Conservation (phyloP, 1,284 basidiomycete genomes). For the Trichosporon sp. region DNA sequence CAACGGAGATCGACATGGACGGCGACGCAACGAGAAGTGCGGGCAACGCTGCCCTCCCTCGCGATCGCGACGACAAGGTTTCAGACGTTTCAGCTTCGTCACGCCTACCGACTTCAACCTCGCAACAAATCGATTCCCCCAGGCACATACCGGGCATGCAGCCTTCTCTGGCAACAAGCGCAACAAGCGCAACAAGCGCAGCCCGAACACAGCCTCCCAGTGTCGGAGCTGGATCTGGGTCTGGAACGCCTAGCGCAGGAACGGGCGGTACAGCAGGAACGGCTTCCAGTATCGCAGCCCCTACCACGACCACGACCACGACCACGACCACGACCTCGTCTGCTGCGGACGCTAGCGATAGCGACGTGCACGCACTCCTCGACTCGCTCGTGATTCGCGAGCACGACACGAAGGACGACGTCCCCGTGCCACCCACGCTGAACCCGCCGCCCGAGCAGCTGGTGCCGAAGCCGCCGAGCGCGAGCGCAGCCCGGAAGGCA, state of each 20-base stretch:
- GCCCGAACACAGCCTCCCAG: neutral
- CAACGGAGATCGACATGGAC: neutral
- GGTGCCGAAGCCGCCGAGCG: neutral
- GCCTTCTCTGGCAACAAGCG: neutral
- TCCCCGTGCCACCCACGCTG: neutral
- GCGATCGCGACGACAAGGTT: neutral
- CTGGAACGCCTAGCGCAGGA: too few relatives aligned
- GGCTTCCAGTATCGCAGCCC: too few relatives aligned
- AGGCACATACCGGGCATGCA: neutral
- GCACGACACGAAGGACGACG: neutral
- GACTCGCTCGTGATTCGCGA: neutral
- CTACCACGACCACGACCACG: neutral
- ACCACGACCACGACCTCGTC: neutral
- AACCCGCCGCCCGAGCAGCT: neutral
- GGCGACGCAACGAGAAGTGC: neutral
- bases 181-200: neutral
- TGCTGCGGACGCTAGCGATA: neutral
- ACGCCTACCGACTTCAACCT: neutral
- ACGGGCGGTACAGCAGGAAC: too few relatives aligned
- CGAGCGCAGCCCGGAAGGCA: neutral
- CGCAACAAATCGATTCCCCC: neutral
- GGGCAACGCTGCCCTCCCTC: neutral
- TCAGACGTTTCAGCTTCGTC: neutral
- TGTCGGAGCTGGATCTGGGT: too few relatives aligned
- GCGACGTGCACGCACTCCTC: neutral